Percentiles rank a stretch among this genome's conserved stretches.
Conservation (phyloP, 805 yeast species). For the Lachancea sp. region DNA sequence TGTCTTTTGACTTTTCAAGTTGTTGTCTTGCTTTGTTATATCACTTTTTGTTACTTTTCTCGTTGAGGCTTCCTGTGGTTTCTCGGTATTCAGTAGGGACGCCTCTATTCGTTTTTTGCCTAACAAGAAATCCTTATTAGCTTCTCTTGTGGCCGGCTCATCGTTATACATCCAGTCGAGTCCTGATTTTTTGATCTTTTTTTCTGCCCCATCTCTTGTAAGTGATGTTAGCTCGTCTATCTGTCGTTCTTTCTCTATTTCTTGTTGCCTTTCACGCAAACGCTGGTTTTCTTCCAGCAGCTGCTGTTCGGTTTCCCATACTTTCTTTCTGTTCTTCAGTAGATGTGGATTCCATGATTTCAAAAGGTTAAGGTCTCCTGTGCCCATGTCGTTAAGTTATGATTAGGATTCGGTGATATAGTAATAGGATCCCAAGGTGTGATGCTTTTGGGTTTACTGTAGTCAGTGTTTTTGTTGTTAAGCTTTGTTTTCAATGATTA, state of each 20-base stretch:
- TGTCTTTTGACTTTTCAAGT: too few species aligned
- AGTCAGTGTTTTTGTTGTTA: too few species aligned
- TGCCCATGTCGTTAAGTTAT: conserved; percentile 40
- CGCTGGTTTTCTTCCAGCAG: conserved; percentile 63
- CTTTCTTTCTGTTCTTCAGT: conserved; percentile 75
- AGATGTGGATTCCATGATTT: conserved; percentile 96
- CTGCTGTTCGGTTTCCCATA: conserved; percentile 77
- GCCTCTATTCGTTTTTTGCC: conserved; percentile 20
- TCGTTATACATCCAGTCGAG: conserved; percentile 86
- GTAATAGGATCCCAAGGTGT: conserved; percentile 1
- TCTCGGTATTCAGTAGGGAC: neutral
- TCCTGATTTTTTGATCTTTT: conserved; percentile 36
- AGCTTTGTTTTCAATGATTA: too few species aligned
- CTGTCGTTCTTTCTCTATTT: conserved; percentile 56
- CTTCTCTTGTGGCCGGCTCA: conserved; percentile 20
- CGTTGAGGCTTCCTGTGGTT: neutral
- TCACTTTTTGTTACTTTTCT: too few species aligned
- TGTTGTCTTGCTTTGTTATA: neutral
- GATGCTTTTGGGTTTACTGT: neutral
- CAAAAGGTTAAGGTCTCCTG: conserved; percentile 80
- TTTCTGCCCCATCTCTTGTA: conserved; percentile 37
- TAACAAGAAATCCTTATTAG: conserved; percentile 18
- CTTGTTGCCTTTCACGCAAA: conserved; percentile 56
- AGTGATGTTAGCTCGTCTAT: conserved; percentile 46
- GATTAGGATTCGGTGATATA: too few species aligned